Percentiles rank a stretch among this genome's conserved stretches.
These are phyloP conservation scores for Pulveroboletus sp. DNA, from an alignment of 768 basidiomycete species.

Conservation along the genomic window DNA sequence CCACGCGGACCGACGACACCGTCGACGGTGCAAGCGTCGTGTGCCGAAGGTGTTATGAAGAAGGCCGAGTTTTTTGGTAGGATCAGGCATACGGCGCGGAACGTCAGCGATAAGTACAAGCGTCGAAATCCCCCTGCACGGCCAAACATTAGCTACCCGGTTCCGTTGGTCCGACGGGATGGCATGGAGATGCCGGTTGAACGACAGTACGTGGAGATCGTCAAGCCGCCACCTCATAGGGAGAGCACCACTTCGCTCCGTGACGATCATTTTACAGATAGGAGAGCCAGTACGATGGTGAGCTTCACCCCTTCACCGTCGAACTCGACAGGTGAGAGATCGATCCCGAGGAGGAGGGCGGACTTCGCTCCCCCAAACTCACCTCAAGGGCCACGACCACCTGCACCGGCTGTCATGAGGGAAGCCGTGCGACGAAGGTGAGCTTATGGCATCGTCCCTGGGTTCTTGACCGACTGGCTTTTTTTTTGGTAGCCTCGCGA, in stretches of 20 bases:
- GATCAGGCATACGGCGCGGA: constrained; percentile 58
- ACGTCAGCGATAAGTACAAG: constrained; percentile 60
- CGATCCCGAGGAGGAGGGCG: constrained; percentile 60
- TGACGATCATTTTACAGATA: constrained; percentile 29
- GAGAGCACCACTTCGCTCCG: constrained; percentile 38
- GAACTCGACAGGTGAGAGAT: constrained; percentile 57
- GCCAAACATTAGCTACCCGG: constrained; percentile 59
- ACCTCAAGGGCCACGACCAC: constrained; percentile 34
- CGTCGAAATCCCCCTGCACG: constrained; percentile 35
- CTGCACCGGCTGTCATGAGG: constrained; percentile 14
- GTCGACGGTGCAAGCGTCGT: constrained; percentile 27
- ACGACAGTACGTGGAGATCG: constrained; percentile 32
- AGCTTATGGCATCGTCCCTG: background rate
- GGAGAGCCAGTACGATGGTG: constrained; percentile 39
- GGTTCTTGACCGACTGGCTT: constrained; percentile 8
- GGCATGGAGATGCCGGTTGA: constrained; percentile 25
- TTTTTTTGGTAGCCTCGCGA: constrained; percentile 36
- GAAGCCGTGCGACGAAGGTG: constrained; percentile 26
- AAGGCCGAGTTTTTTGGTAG: constrained; percentile 66
- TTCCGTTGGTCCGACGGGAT: constrained; percentile 31
- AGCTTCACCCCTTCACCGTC: constrained; percentile 55
- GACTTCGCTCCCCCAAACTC: constrained; percentile 63
- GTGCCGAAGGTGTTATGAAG: constrained; percentile 54
- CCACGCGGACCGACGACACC: constrained; percentile 43
- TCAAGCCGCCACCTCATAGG: constrained; percentile 12